phyloP scores from a whole-genome alignment of 2,329 filamentous ascomycete species.

The Ascochyta koolunga region DNA sequence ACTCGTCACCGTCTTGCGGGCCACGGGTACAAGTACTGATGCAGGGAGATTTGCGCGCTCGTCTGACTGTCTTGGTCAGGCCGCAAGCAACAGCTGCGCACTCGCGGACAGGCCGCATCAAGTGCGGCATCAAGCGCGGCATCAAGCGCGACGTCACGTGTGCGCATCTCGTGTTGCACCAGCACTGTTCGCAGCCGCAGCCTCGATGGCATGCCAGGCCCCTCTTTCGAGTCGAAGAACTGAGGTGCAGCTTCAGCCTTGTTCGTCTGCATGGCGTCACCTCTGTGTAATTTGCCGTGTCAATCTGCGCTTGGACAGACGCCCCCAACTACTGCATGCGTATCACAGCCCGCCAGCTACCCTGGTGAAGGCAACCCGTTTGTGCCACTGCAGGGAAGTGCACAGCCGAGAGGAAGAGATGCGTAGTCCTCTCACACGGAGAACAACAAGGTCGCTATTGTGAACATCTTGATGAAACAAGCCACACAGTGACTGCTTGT shows the following conservation, averaged over 20 bases:
- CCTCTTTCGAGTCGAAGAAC: not conserved
- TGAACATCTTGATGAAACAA: not conserved
- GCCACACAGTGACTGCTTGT: not conserved
- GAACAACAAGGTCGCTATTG: not conserved
- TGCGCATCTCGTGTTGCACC: not conserved
- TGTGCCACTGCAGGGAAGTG: not conserved
- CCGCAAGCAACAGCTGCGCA: constrained; percentile 6
- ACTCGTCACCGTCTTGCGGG: constrained; percentile 1
- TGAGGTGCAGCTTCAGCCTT: not conserved
- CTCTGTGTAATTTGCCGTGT: not conserved
- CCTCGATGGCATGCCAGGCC: not conserved
- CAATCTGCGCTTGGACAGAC: too few relatives aligned
- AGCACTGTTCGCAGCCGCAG: constrained; percentile 5
- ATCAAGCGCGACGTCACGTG: constrained; percentile 18
- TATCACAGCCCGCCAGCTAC: too few relatives aligned
- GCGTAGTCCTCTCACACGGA: constrained; percentile 2
- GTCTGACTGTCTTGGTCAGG: constrained; percentile 17
- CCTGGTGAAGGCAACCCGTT: not conserved
- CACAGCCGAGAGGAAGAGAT: not conserved
- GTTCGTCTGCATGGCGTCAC: not conserved
- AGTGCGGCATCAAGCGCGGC: constrained; percentile 5
- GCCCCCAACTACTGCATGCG: too few relatives aligned
- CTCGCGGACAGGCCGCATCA: constrained; percentile 12
- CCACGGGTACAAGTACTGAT: constrained; percentile 2
- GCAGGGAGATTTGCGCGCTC: not conserved